Base-by-base conservation (phyloP, 345 rosid genomes). In the Aquilaria sinensis region DNA sequence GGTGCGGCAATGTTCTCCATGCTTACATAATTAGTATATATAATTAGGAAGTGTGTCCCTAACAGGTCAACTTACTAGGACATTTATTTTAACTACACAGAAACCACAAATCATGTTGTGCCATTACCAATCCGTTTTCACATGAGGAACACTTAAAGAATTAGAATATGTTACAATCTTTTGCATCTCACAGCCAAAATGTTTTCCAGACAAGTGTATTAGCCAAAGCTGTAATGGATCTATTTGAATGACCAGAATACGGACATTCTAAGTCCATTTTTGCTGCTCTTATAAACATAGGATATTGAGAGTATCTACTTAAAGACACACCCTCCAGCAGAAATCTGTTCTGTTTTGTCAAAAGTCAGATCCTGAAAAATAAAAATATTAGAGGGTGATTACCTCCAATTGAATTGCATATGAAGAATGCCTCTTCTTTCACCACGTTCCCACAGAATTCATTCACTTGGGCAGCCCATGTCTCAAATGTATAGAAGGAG, bases 351-450 rank as follows among this genome's bases (percentile, higher is more conserved):
- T 59, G 30, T 32, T 46, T 63, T 57, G 23, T 56, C 45, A 31
- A 37, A 62, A 31, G n/a, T 4, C 12, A 51, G 13, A 54, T 13
- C 10, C 53, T 45, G 43, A 37, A 54, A 59, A 53, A 23, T 16
- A 31, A 63, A 3, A 37, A 61, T 16, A 46, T 16, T 50, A 10
- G 51, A 70, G 64, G 33, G 57, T 41, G 56, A 48, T 81, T 70
- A 89, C 98, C 97, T 85, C 96, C 98, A 4, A 89, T 87, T 51
- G 98, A 93, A 77, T 93, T 90, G 81, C 97, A 93, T 53, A 86
- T 81, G 33, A 87, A 84, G 76, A 87, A 87, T 57, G 94, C 96
- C 74, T 79, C 67, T 61, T 93, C 97, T 77, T 87, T 85, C 48
- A 93, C 85, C 54, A 93, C 82, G 34, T 80, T 78, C 9, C 66